Conservation (phyloP, 805 yeast species). For the Cyberlindnera mrakii region DNA sequence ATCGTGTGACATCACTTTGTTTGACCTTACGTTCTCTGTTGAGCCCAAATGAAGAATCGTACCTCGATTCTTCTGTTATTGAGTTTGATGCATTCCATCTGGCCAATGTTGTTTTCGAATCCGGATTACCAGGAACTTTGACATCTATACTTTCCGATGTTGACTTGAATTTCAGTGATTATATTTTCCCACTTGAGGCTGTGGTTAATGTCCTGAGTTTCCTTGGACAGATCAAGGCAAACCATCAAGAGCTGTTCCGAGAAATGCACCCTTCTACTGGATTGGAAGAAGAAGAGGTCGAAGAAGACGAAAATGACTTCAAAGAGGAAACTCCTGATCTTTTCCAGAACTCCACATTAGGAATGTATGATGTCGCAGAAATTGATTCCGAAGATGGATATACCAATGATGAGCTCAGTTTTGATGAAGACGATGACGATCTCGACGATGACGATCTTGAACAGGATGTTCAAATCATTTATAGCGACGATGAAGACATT, state of each 20-base stretch:
- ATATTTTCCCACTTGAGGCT: slow-evolving; percentile 51
- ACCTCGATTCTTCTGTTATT: slow-evolving; percentile 28
- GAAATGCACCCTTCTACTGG: slow-evolving; percentile 30
- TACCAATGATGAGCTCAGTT: slow-evolving; percentile 44
- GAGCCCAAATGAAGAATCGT: slow-evolving; percentile 15
- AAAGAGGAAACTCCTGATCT: slow-evolving; percentile 73
- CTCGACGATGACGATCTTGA: slow-evolving; percentile 27
- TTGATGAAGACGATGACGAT: slow-evolving; percentile 34
- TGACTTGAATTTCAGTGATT: slow-evolving; percentile 69
- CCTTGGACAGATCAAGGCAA: slow-evolving; percentile 50
- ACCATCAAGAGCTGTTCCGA: slow-evolving; percentile 52
- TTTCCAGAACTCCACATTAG: slow-evolving; percentile 82
- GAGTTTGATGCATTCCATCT: slow-evolving; percentile 59
- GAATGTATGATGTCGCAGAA: slow-evolving; percentile 86
- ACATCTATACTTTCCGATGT: slow-evolving; percentile 55
- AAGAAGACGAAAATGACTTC: slow-evolving; percentile 50
- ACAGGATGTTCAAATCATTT: slow-evolving; percentile 24
- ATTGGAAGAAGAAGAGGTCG: slow-evolving; percentile 52
- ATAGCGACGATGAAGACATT: slow-evolving; percentile 29
- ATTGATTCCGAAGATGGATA: slow-evolving; percentile 58
- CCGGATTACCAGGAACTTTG: slow-evolving; percentile 51
- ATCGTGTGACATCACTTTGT: slow-evolving; percentile 40
- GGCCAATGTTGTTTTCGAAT: slow-evolving; percentile 62
- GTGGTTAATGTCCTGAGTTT: slow-evolving; percentile 54
- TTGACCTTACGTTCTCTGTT: slow-evolving; percentile 20